These are phyloP conservation scores for Lactuca saligna DNA, from an alignment of 129 eudicot species.

Conservation along the genomic window DNA sequence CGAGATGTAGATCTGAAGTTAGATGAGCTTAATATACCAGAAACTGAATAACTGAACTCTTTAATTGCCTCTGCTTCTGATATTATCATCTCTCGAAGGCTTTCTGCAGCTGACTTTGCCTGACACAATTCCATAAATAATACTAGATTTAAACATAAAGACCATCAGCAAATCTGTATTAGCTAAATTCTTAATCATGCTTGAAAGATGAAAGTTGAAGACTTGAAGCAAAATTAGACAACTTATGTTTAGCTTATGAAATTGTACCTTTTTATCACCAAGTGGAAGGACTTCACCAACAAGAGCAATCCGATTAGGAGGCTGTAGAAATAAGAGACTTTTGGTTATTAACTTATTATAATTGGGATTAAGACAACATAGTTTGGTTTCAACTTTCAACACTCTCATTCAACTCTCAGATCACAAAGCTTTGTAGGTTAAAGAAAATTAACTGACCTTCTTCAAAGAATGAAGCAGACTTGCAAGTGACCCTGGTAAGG, in stretches of 20 bases:
- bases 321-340: conserved; percentile 43
- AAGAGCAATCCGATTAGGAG: conserved; percentile 86
- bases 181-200: neutral
- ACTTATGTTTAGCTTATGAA: conserved; percentile 3
- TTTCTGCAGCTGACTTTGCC: conserved; percentile 61
- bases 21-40: conserved; percentile 62
- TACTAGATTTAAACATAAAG: conserved; percentile 13
- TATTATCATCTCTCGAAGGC: conserved; percentile 51
- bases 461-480: conserved; percentile 52
- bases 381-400: conserved; percentile 8
- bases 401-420: conserved; percentile 1
- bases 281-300: conserved; percentile 66
- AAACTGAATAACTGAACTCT: conserved; percentile 58
- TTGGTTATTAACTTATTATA: conserved; percentile 20
- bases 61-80: conserved; percentile 57
- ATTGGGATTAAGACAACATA: conserved; percentile 1
- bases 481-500: conserved; percentile 76
- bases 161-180: neutral
- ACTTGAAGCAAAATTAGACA: too few species aligned
- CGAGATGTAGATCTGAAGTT: conserved; percentile 60
- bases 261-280: conserved; percentile 66
- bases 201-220: too few species aligned
- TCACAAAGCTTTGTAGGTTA: conserved; percentile 4
- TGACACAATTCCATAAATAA: conserved; percentile 27
- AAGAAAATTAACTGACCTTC: conserved; percentile 46